Conservation (phyloP, 805 yeast species). For the Yamadazyma kitorensis region DNA sequence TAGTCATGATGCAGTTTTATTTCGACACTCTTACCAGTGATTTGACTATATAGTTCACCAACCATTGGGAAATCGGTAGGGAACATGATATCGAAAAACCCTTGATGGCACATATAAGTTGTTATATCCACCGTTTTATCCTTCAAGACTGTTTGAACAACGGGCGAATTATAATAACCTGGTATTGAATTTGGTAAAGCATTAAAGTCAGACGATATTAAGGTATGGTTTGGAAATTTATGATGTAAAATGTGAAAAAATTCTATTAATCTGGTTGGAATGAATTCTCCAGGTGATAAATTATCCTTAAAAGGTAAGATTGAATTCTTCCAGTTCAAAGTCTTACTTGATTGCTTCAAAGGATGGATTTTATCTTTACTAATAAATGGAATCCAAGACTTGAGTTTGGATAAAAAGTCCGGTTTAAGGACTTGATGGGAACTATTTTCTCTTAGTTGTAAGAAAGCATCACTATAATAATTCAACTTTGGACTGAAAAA, state of each 20-base stretch:
- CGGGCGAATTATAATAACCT: constrained; percentile 68
- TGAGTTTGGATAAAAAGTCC: constrained; percentile 15
- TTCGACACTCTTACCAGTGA: constrained; percentile 57
- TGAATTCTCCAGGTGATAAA: constrained; percentile 69
- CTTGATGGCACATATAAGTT: constrained; percentile 81
- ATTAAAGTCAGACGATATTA: constrained; percentile 71
- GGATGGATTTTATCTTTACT: constrained; percentile 52
- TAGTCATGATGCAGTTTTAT: constrained; percentile 63
- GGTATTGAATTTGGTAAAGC: constrained; percentile 42
- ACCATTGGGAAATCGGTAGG: constrained; percentile 73
- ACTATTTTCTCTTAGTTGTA: constrained; percentile 54
- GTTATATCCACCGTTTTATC: constrained; percentile 66
- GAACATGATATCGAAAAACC: constrained; percentile 82
- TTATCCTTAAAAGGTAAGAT: constrained; percentile 65
- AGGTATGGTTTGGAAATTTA: constrained; percentile 71
- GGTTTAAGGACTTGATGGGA: constrained; percentile 29
- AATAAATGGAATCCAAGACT: constrained; percentile 27
- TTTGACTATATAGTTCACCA: constrained; percentile 57
- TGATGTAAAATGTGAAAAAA: constrained; percentile 60
- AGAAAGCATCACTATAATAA: constrained; percentile 50
- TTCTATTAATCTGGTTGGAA: constrained; percentile 73
- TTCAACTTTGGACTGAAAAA: constrained; percentile 64
- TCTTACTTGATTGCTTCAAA: constrained; percentile 45
- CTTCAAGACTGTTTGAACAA: constrained; percentile 72
- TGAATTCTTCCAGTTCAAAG: constrained; percentile 44